These are phyloP conservation scores for Fraxinus floribunda DNA, from an alignment of 305 asterid species.

Conservation along the genomic window DNA sequence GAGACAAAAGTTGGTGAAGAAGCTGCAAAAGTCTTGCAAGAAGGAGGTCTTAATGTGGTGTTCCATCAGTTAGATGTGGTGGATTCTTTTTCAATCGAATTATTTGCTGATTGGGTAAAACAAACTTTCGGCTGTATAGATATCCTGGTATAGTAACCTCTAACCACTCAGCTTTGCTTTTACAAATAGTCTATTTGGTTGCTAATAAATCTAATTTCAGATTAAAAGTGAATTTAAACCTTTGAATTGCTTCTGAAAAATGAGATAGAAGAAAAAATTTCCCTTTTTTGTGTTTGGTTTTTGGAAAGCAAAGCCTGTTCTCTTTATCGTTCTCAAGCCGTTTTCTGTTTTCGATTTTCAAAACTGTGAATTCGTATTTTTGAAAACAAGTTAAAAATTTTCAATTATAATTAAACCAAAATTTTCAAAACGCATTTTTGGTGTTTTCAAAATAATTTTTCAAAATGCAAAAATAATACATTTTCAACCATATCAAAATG, in stretches of 20 bases:
- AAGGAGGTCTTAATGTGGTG: slow-evolving; percentile 62
- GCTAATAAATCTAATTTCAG: not conserved
- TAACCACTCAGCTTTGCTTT: slow-evolving; percentile 4
- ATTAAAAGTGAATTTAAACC: not conserved
- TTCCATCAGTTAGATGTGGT: slow-evolving; percentile 66
- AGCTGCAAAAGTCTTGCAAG: slow-evolving; percentile 56
- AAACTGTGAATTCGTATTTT: no score
- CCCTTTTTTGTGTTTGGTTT: not conserved
- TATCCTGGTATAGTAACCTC: slow-evolving; percentile 54
- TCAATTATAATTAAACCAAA: no score
- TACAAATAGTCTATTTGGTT: not conserved
- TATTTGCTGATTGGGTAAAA: slow-evolving; percentile 56
- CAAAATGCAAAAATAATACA: no score
- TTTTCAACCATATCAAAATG: no score
- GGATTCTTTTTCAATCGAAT: slow-evolving; percentile 59
- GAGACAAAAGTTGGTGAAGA: slow-evolving; percentile 61
- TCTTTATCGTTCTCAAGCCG: no score
- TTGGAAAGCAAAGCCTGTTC: not conserved
- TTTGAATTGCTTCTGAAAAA: not conserved
- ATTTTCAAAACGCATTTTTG: no score
- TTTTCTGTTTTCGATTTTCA: no score
- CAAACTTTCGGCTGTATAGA: slow-evolving; percentile 67
- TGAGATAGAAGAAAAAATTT: not conserved
- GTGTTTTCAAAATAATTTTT: no score
- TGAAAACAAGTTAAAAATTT: no score